Evolutionary conservation across 441 rosid species (phyloP).

Genomic region (Erodium trifolium): DNA sequence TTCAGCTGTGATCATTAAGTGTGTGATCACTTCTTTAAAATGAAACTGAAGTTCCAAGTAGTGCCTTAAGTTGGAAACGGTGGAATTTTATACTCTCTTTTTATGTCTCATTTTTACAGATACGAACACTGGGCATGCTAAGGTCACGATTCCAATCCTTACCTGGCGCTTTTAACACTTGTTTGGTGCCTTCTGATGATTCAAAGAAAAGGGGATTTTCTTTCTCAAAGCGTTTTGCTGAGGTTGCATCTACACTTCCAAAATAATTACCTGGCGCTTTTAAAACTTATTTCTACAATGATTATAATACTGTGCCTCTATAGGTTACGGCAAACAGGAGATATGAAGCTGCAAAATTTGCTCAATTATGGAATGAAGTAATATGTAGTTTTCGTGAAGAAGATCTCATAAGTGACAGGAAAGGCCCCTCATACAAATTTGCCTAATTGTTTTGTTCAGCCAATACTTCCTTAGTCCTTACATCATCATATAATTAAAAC

Average conservation of each 20-base stretch:
- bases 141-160: conserved; percentile 94
- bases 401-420: conserved; percentile 96
- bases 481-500: conserved; percentile 13
- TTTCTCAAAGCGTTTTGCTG: conserved; percentile 71
- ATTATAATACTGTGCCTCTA: conserved; percentile 5
- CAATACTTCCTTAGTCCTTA: conserved; percentile 7
- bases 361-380: conserved; percentile 98
- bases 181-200: conserved; percentile 81
- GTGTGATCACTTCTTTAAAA: not conserved
- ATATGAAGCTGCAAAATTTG: conserved; percentile 98
- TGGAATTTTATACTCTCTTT: conserved; percentile 17
- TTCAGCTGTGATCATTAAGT: not conserved
- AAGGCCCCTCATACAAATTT: conserved; percentile 23
- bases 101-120: conserved; percentile 30
- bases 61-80: not conserved
- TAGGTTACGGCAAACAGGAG: conserved; percentile 88
- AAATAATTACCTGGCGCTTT: conserved; percentile 73
- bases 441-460: conserved; percentile 2
- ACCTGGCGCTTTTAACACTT: conserved; percentile 89
- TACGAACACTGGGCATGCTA: conserved; percentile 94
- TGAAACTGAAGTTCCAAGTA: not conserved
- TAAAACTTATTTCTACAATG: conserved; percentile 22
- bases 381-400: conserved; percentile 94
- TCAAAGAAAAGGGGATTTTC: conserved; percentile 78
- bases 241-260: conserved; percentile 37